Percentiles rank a stretch among this genome's conserved stretches.
Evolutionary conservation across 306 rosid genomes (phyloP).

Genomic region (Mimosa bimucronata): DNA sequence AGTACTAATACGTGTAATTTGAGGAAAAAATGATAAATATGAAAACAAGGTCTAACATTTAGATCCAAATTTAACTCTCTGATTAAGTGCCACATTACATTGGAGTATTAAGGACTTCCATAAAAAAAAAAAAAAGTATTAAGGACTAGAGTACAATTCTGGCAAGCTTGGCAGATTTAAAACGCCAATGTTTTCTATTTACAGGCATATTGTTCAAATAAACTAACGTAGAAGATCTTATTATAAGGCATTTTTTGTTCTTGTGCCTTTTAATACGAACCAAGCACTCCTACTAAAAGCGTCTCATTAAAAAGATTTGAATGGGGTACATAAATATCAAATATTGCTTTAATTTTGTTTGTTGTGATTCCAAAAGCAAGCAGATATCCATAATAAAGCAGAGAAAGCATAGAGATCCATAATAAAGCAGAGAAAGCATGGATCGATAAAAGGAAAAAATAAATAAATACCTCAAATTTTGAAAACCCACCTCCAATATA

Average conservation of each 20-base stretch:
- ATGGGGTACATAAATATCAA: neutral
- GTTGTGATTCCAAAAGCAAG: neutral
- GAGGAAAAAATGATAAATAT: too few relatives aligned
- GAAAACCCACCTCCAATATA: too few relatives aligned
- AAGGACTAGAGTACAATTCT: neutral
- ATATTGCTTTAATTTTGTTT: neutral
- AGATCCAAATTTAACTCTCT: too few relatives aligned
- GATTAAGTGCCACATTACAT: too few relatives aligned
- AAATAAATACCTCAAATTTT: too few relatives aligned
- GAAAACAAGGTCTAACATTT: too few relatives aligned
- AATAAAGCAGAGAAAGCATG: too few relatives aligned
- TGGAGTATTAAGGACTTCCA: too few relatives aligned
- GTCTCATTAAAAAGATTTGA: neutral
- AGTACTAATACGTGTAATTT: too few relatives aligned
- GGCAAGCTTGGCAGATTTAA: neutral
- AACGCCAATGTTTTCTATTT: neutral
- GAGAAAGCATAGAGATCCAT: neutral
- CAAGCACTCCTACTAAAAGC: neutral
- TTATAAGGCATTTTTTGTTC: neutral
- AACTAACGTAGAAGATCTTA: neutral
- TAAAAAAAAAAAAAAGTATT: too few relatives aligned
- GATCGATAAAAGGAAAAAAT: too few relatives aligned
- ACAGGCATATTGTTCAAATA: neutral
- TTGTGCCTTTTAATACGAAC: neutral
- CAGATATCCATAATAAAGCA: neutral